Evolutionary conservation across 78 protist species (phyloP), one percentile per base, ranked within the genome.

Genomic region (Dictyostelium purpureum): DNA sequence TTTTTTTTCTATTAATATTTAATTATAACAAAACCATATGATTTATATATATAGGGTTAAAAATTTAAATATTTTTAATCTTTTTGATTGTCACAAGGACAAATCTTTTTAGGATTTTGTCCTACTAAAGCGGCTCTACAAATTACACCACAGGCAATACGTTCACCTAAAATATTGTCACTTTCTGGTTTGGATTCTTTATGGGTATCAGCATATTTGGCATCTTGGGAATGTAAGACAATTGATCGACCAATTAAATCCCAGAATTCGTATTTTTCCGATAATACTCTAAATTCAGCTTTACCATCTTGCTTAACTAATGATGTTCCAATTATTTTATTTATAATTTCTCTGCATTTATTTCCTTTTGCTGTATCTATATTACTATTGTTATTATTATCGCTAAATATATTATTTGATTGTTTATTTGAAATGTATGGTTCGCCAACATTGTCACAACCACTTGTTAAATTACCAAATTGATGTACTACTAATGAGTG

Each of bases 91-190:
- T 85, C 92, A 45, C 92, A 85, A 5, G 92, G 92, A 59, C 92
- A 85, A 10, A 85, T 65, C 31, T 73, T 85, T 45, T 85, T 85
- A 57, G 33, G 80, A 74, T 85, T 85, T 47, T 85, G 92, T 28
- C 92, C 92, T 4, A 85, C 43, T 28, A 52, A 14, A 2, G 92
- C 80, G 28, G 92, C 92, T 59, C 92, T 85, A 85, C 83, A 56
- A 16, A 85, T 85, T 35, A 85, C 59, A 16, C 92, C 92, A 85
- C 80, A 70, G 18, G 92, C 92, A 21, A 85, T 24, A 33, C 71
- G 71, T 1, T 63, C 71, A 33, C 71, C 71, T 63, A 63, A 31
- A 31, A 63, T 63, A 14, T 63, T 63, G 33, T 63, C 71, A 12
- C 42, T 70, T 73, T 59, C 66, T 1, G 6, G 3, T 37, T 18